Conservation (phyloP, 805 yeast species). For the Candida loeiensis region DNA sequence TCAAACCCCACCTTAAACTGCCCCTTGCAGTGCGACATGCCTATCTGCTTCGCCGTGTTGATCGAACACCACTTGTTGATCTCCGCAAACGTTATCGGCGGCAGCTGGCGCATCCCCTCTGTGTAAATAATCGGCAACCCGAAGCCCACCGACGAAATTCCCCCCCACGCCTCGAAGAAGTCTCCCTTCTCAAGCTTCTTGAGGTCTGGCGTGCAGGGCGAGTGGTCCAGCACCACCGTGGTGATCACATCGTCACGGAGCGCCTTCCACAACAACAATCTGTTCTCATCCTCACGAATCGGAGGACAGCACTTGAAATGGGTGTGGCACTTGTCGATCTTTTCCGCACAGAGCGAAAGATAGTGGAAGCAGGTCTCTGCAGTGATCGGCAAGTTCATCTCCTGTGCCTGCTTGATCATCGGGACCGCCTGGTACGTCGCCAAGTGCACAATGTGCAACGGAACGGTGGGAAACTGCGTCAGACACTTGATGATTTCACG, state of each 20-base stretch:
- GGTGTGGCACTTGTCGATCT: slow-evolving; percentile 72
- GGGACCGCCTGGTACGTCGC: slow-evolving; percentile 86
- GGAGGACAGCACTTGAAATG: slow-evolving; percentile 96
- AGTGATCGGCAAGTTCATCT: slow-evolving; percentile 56
- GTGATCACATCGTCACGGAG: slow-evolving; percentile 61
- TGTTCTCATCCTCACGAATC: slow-evolving; percentile 70
- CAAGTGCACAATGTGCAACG: slow-evolving; percentile 85
- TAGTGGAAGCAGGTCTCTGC: slow-evolving; percentile 97
- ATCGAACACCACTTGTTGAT: slow-evolving; percentile 76
- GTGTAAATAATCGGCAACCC: slow-evolving; percentile 83
- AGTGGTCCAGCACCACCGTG: slow-evolving; percentile 91
- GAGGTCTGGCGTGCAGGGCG: slow-evolving; percentile 92
- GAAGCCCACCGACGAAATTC: slow-evolving; percentile 87
- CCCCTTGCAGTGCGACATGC: slow-evolving; percentile 72
- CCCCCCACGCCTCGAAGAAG: slow-evolving; percentile 94
- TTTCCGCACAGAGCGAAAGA: slow-evolving; percentile 71
- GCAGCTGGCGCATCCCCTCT: slow-evolving; percentile 54
- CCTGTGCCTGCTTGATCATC: slow-evolving; percentile 60
- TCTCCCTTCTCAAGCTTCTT: slow-evolving; percentile 82
- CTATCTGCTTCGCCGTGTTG: slow-evolving; percentile 85
- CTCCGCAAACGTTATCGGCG: slow-evolving; percentile 53
- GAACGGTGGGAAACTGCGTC: slow-evolving; percentile 52
- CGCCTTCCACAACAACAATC: slow-evolving; percentile 75
- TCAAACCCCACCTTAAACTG: slow-evolving; percentile 69
- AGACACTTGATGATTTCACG: slow-evolving; percentile 65